Conservation (phyloP, 1,284 basidiomycete genomes). For the Wolfiporia cocos region DNA sequence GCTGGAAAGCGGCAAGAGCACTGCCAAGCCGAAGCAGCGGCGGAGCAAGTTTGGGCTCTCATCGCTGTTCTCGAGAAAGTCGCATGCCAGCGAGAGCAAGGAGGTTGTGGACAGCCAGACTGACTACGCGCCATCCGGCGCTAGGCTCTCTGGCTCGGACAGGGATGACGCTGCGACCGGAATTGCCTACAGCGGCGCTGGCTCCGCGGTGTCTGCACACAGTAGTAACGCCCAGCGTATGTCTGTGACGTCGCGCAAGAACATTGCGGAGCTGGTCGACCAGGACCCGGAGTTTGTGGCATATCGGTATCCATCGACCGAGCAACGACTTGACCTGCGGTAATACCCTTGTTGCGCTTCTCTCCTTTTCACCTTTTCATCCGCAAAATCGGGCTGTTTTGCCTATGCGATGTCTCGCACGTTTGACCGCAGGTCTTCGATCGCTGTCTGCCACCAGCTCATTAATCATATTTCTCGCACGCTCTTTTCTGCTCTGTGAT, state of each 20-base stretch:
- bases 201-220: constrained; percentile 20
- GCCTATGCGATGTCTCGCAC: neutral
- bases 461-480: constrained; percentile 7
- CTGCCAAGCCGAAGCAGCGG: constrained; percentile 42
- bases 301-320: constrained; percentile 75
- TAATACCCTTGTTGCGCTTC: constrained; percentile 21
- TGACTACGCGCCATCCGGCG: constrained; percentile 19
- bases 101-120: constrained; percentile 11
- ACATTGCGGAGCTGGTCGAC: constrained; percentile 68
- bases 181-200: constrained; percentile 30
- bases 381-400: neutral
- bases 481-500: constrained; percentile 4
- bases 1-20: constrained; percentile 39
- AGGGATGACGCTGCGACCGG: constrained; percentile 32
- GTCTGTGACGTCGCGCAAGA: constrained; percentile 61
- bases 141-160: constrained; percentile 27
- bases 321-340: constrained; percentile 47
- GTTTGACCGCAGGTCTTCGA: neutral
- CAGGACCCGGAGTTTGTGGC: constrained; percentile 78
- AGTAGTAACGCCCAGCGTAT: constrained; percentile 38
- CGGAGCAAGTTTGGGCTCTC: constrained; percentile 66
- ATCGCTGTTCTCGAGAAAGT: constrained; percentile 57
- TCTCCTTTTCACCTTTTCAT: neutral
- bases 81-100: constrained; percentile 16
- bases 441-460: constrained; percentile 1